A percentile compares a stretch with the other conserved stretches of the same genome.
These are phyloP conservation scores for Beauveria varroae DNA, from an alignment of 2,329 filamentous ascomycete species.

Conservation along the genomic window DNA sequence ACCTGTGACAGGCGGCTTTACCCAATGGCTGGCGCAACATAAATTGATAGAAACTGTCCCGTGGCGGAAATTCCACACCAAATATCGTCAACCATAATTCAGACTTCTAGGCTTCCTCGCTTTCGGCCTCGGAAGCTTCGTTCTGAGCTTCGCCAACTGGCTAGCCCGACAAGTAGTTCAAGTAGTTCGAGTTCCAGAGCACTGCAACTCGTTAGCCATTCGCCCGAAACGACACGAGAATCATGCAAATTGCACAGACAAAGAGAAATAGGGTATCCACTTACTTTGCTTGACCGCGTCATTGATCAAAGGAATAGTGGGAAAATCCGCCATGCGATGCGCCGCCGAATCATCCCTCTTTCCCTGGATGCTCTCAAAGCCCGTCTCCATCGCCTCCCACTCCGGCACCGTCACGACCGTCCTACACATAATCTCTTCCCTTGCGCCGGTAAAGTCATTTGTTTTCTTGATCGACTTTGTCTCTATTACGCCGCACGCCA, in stretches of 20 bases:
- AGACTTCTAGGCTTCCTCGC: background rate
- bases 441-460: accelerated
- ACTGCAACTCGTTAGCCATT: background rate
- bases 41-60: background rate
- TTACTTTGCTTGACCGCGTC: background rate
- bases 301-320: background rate
- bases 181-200: background rate
- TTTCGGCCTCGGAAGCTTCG: background rate
- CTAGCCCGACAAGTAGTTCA: too few species aligned
- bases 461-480: background rate
- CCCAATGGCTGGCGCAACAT: background rate
- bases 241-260: background rate
- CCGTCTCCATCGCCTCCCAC: background rate
- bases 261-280: background rate
- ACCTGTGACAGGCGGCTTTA: background rate
- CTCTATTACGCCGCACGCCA: background rate
- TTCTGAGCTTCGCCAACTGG: background rate
- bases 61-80: too few species aligned
- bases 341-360: background rate
- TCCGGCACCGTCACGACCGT: background rate
- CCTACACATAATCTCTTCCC: too few species aligned
- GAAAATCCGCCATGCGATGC: background rate
- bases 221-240: background rate
- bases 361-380: background rate
- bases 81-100: too few species aligned